Base-by-base conservation (phyloP, 495 filamentous ascomycete species). In the Aspergillus sclerotioniger region DNA sequence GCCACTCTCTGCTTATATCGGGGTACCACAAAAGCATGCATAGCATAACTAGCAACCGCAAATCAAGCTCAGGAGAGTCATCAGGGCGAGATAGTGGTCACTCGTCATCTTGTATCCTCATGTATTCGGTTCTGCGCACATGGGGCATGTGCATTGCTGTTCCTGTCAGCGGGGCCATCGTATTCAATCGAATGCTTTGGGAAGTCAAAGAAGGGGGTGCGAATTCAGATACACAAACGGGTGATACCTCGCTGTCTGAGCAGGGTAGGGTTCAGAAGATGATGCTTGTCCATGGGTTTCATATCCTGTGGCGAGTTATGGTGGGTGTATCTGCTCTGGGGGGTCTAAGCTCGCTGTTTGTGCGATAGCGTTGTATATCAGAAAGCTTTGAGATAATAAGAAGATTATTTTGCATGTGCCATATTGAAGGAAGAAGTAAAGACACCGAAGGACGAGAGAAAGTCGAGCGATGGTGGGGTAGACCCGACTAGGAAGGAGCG, bases 131-230 rank as follows among this genome's bases (percentile, higher is more conserved):
- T 55, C 72, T 82, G 54, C 77, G 85, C 2, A 77, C 79, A 0
- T 75, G 85, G 66, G 87, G 85, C 13, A 85, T 87, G 79, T 80
- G 82, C 13, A 59, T 87, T 20, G 86, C 86, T 6, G 76, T 89
- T 12, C 85, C 84, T 13, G 72, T 88, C 21, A 80, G 83, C 10
- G 83, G 82, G 13, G 75, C 80, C 5, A 72, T 84, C 6, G 82
- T 88, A 60, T 79, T 87, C 60, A 87, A 84, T 20, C 51, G 57
- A 13, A 57, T 77, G 7, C 58, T 58, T 0, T 16, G 61, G 16
- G 55, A 64, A n/a, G 47, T 69, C 25, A n/a, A 35, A 19, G 37
- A 53, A 31, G 48, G 13, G 9, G 13, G 43, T 9, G 31, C 51
- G 8, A 32, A 50, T 2, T 21, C 47, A 3, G 10, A 31, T 16